Evolutionary conservation across 2,329 filamentous ascomycete species (phyloP).

Genomic region (Claviceps cyperi): DNA sequence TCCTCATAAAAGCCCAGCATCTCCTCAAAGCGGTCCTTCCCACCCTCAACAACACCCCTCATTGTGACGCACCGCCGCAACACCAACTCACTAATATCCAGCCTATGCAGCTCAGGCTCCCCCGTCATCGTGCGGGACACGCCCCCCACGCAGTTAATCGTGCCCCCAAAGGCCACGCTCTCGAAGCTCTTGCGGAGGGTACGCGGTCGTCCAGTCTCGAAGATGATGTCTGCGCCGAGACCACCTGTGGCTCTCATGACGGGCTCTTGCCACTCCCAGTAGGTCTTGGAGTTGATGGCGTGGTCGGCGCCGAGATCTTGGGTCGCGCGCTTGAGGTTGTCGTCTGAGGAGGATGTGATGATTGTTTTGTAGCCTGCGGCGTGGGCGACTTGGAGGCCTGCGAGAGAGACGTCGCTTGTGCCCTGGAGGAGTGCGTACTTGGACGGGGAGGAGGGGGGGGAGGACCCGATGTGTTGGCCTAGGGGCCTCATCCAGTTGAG

Average conservation of each 20-base stretch:
- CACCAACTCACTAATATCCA: constrained; percentile 46
- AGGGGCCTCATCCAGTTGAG: constrained; percentile 45
- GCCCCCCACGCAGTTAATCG: constrained; percentile 38
- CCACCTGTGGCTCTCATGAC: constrained; percentile 31
- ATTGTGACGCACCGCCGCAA: constrained; percentile 30
- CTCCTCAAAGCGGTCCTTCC: constrained; percentile 37
- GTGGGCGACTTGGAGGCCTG: constrained; percentile 38
- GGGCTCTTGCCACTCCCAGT: constrained; percentile 34
- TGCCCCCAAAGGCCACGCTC: constrained; percentile 38
- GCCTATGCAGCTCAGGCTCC: constrained; percentile 28
- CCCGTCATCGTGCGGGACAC: constrained; percentile 42
- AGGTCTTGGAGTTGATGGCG: constrained; percentile 38
- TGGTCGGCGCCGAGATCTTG: constrained; percentile 34
- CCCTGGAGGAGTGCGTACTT: constrained; percentile 35
- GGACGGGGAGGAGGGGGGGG: neutral
- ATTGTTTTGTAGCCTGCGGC: constrained; percentile 36
- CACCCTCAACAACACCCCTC: constrained; percentile 47
- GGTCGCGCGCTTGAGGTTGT: constrained; percentile 31
- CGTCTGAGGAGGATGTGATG: constrained; percentile 39
- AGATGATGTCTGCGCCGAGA: constrained; percentile 36
- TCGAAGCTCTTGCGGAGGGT: constrained; percentile 39
- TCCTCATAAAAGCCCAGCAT: constrained; percentile 33
- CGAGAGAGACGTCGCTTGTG: constrained; percentile 37
- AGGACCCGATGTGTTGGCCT: constrained; percentile 25
- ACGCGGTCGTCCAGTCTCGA: constrained; percentile 38